A percentile compares a stretch with the other conserved stretches of the same genome.
Evolutionary conservation across 2,329 filamentous ascomycete genomes (phyloP).

Genomic region (Nemania sp.): DNA sequence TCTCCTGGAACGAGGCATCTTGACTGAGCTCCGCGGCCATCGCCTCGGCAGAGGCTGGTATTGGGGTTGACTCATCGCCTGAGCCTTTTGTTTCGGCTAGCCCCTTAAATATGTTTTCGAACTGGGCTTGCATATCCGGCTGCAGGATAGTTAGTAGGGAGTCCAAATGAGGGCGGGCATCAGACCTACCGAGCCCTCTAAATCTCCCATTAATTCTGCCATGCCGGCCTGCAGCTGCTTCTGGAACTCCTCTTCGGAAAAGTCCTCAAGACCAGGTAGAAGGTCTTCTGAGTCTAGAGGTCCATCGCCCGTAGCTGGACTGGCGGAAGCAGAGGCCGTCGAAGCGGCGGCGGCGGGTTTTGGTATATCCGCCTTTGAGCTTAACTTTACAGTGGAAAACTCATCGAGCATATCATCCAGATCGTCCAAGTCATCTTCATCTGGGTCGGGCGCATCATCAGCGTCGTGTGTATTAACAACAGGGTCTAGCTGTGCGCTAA

Average conservation of each 20-base stretch:
- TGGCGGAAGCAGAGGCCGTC: slow-evolving; percentile 42
- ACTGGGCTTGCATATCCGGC: slow-evolving; percentile 81
- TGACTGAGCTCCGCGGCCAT: slow-evolving; percentile 54
- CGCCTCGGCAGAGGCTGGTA: slow-evolving; percentile 44
- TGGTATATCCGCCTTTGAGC: slow-evolving; percentile 56
- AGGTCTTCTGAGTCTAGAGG: slow-evolving; percentile 44
- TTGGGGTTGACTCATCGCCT: slow-evolving; percentile 44
- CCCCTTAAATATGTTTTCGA: slow-evolving; percentile 82
- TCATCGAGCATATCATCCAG: slow-evolving; percentile 96
- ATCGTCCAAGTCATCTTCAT: slow-evolving; percentile 92
- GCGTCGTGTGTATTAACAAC: slow-evolving; percentile 47
- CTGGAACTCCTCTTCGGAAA: slow-evolving; percentile 82
- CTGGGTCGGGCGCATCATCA: slow-evolving; percentile 82
- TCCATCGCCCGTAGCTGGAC: slow-evolving; percentile 37
- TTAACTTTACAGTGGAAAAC: slow-evolving; percentile 76
- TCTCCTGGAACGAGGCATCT: slow-evolving; percentile 87
- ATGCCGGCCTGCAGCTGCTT: slow-evolving; percentile 91
- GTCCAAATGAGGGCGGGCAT: not conserved
- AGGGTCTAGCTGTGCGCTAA: slow-evolving; percentile 44
- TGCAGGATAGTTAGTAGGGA: slow-evolving; percentile 45
- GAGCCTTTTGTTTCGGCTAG: slow-evolving; percentile 59
- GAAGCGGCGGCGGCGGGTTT: slow-evolving; percentile 39
- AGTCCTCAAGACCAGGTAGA: slow-evolving; percentile 54
- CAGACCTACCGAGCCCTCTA: slow-evolving; percentile 68
- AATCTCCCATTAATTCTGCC: slow-evolving; percentile 81